Percentiles rank a stretch among this genome's conserved stretches.
Conservation (phyloP, 306 rosid genomes). For the Vigna nakashimae region DNA sequence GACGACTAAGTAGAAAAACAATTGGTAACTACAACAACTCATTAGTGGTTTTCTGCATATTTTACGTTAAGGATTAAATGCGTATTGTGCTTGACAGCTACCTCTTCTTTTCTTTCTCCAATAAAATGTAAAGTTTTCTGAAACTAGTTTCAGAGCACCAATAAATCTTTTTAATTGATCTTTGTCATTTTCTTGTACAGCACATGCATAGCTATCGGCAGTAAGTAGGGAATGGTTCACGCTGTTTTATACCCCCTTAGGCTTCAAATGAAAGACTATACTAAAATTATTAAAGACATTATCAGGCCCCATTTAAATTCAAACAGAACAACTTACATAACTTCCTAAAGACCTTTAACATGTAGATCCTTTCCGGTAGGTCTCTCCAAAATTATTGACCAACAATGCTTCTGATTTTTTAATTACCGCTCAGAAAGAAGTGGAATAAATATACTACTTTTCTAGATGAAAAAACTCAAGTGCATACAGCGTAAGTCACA, state of each 20-base stretch:
- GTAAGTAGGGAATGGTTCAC: background rate
- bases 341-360: conserved; percentile 12
- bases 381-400: background rate
- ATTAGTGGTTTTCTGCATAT: conserved; percentile 16
- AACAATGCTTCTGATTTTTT: conserved; percentile 27
- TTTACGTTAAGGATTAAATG: conserved; percentile 19
- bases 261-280: background rate
- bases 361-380: conserved; percentile 19
- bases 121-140: background rate
- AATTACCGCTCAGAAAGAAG: conserved; percentile 12
- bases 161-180: conserved; percentile 13
- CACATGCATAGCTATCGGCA: background rate
- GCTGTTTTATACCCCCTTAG: background rate
- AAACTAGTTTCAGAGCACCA: conserved; percentile 23
- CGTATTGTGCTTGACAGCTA: conserved; percentile 10
- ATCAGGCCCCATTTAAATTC: background rate
- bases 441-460: conserved; percentile 18
- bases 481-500: conserved; percentile 30
- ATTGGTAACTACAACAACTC: conserved; percentile 20
- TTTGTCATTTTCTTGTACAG: background rate
- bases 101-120: background rate
- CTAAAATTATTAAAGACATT: conserved; percentile 28
- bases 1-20: conserved; percentile 25
- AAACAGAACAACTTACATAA: conserved; percentile 7
- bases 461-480: conserved; percentile 6